Base-by-base conservation (phyloP, 2,329 filamentous ascomycete species). In the Torrubiellomyces zombiae region DNA sequence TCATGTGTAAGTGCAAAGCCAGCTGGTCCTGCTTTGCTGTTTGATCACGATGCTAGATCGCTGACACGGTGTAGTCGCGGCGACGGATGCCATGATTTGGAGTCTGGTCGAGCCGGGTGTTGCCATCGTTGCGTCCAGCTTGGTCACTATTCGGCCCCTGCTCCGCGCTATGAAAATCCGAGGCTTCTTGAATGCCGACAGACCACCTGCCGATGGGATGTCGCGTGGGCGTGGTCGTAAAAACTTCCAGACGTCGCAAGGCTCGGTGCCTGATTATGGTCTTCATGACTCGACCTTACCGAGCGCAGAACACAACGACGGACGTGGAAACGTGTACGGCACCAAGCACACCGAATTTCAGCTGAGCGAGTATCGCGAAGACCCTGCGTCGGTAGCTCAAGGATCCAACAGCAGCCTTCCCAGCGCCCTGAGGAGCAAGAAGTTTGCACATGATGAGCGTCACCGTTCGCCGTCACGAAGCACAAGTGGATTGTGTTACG, bases 91-190 rank as follows among this genome's bases (percentile, higher is more conserved):
- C 18, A 61, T 63, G 54, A 50, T 67, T 6, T 68, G 63, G 63
- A 67, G 60, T 7, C 44, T 67, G n/a, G 47, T 67, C 26, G 63
- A 68, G 36, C 62, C 63, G 2, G 63, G 61, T 5, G 55, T 67
- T 13, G 63, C 62, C 30, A 68, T 67, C 22, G 41, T 60, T 14
- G 63, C 63, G 9, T 56, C 63, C 2, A 64, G 59, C 30, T 46
- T 67, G 8, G 60, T 59, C 13, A 68, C 63, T 5, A 61, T 67
- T 16, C 57, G 63, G 3, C 63, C 63, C 4, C 50, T 68, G 1
- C 53, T 68, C 18, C 58, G 61, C 18, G 45, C 47, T n/a, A 49
- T 56, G 45, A 52, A 45, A 32, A 41, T 66, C 9, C 50, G 36
- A 13, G 62, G 60, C 6, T 66, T 66, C 36, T 47, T 50, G 4